Conservation (phyloP, 306 rosid species). For the Fragaria ananassa region DNA sequence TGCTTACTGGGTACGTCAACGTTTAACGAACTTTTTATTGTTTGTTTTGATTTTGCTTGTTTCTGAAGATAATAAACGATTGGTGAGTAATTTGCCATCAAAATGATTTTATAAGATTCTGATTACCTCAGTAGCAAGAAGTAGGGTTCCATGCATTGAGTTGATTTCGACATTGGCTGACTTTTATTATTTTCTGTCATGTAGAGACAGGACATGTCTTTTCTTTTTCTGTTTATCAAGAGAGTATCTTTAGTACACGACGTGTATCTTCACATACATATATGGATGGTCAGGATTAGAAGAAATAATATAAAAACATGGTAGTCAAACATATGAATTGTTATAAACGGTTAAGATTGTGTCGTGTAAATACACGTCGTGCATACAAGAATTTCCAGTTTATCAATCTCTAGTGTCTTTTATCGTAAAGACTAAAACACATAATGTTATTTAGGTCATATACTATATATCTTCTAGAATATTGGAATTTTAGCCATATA, state of each 20-base stretch:
- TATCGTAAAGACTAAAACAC: neutral
- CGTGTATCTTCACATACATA: too few species aligned
- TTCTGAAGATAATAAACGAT: neutral
- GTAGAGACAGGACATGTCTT: neutral
- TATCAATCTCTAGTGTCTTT: neutral
- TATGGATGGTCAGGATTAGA: too few species aligned
- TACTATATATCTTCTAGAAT: neutral
- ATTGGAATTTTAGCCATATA: too few species aligned
- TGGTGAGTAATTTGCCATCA: neutral
- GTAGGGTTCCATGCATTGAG: neutral
- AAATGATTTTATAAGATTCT: neutral
- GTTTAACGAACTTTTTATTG: neutral
- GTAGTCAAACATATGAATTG: too few species aligned
- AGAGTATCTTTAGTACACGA: too few species aligned
- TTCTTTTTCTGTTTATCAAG: neutral
- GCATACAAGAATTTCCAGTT: too few species aligned
- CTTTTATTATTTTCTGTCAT: neutral
- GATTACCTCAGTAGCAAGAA: neutral
- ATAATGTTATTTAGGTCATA: neutral
- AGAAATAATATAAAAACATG: too few species aligned
- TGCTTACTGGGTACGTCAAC: constrained; percentile 48
- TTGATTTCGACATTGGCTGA: neutral
- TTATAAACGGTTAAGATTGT: too few species aligned
- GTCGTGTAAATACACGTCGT: too few species aligned
- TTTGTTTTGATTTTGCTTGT: neutral